Percentiles rank a stretch among this genome's conserved stretches.
These are phyloP conservation scores for Adansonia rubrostipa DNA, from an alignment of 441 rosid species.

Conservation along the genomic window DNA sequence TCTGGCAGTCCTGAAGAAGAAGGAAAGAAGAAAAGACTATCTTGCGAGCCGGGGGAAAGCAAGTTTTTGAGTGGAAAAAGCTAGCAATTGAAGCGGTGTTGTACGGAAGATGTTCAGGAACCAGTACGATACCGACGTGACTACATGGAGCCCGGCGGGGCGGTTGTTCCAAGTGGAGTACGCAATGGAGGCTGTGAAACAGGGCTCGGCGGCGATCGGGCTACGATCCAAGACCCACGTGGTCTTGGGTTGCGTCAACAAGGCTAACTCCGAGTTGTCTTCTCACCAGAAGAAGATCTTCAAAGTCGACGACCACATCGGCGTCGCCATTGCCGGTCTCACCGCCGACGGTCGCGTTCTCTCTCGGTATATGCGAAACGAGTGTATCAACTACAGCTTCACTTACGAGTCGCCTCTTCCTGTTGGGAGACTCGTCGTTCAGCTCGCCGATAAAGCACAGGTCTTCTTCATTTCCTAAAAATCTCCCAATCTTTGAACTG, in stretches of 20 bases:
- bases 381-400: slow-evolving; percentile 81
- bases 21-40: slow-evolving; percentile 13
- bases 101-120: slow-evolving; percentile 75
- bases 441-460: slow-evolving; percentile 97
- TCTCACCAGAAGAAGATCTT: slow-evolving; percentile 98
- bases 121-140: slow-evolving; percentile 96
- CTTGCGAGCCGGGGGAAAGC: not conserved
- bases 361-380: slow-evolving; percentile 93
- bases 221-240: slow-evolving; percentile 94
- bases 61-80: not conserved
- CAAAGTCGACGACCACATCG: slow-evolving; percentile 96
- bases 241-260: slow-evolving; percentile 85
- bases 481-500: slow-evolving; percentile 11
- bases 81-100: slow-evolving; percentile 13
- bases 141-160: slow-evolving; percentile 96
- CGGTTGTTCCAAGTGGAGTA: slow-evolving; percentile 92
- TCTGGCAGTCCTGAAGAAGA: slow-evolving; percentile 23
- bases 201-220: slow-evolving; percentile 96
- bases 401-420: slow-evolving; percentile 94
- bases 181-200: slow-evolving; percentile 99
- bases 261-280: slow-evolving; percentile 90
- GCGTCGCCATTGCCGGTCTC: slow-evolving; percentile 94
- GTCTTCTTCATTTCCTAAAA: slow-evolving; percentile 36
- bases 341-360: slow-evolving; percentile 98
- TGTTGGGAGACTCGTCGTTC: slow-evolving; percentile 94